These are phyloP conservation scores for Trichaptum fuscoviolaceum DNA, from an alignment of 768 basidiomycete genomes.

Conservation along the genomic window DNA sequence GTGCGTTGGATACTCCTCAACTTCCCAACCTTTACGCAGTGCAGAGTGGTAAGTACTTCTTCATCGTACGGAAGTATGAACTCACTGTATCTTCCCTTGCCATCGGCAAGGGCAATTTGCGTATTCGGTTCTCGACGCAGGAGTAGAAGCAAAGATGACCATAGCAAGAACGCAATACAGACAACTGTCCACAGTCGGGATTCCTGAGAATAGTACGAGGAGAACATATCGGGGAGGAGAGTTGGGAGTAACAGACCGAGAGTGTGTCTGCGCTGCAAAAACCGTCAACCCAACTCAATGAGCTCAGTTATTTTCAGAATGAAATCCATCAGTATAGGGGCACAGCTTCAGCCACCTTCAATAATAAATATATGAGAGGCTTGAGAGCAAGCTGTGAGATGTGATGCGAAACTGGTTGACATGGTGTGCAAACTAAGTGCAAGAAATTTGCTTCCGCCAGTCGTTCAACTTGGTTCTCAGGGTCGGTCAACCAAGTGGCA, in stretches of 20 bases:
- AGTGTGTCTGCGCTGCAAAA: no score
- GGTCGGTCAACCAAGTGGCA: no score
- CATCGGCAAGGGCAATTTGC: not conserved
- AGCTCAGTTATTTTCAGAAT: no score
- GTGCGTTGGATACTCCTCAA: not conserved
- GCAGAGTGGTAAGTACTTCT: not conserved
- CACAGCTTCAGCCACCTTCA: no score
- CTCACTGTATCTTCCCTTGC: not conserved
- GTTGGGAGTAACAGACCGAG: not conserved
- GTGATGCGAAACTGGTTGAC: no score
- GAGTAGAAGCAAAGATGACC: not conserved
- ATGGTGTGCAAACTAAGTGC: no score
- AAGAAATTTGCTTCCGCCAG: no score
- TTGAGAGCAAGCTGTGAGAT: no score
- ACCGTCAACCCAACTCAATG: no score
- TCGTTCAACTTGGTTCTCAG: no score
- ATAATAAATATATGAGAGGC: no score
- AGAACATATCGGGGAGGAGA: not conserved
- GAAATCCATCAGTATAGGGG: no score
- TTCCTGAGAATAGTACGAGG: not conserved
- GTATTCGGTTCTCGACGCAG: not conserved
- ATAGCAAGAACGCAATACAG: not conserved
- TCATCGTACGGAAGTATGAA: not conserved
- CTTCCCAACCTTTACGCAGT: not conserved
- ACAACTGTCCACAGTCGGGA: not conserved